A percentile compares a stretch with the other conserved stretches of the same genome.
Conservation (phyloP, 768 basidiomycete genomes). For the Hygrocybe punicea region DNA sequence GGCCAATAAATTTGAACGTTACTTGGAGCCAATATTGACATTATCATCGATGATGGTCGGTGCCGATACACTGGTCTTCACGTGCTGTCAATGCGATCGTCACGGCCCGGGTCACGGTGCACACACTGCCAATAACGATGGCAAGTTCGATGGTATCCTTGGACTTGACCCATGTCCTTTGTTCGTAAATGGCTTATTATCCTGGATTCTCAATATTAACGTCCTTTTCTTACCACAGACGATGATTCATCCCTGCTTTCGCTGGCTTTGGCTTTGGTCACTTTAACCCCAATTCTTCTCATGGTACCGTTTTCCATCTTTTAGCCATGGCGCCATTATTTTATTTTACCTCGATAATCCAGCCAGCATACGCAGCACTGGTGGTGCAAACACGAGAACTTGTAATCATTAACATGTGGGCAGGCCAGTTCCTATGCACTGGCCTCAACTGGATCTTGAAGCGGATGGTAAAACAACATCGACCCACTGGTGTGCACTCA, state of each 20-base stretch:
- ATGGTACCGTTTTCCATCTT: conserved; percentile 46
- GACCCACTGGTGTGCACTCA: conserved; percentile 55
- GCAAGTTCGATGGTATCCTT: conserved; percentile 37
- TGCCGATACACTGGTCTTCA: too few species aligned
- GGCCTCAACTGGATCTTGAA: conserved; percentile 68
- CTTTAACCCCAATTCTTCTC: conserved; percentile 65
- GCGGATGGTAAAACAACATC: conserved; percentile 59
- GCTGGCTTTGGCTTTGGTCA: conserved; percentile 56
- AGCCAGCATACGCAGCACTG: conserved; percentile 79
- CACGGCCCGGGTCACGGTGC: not conserved
- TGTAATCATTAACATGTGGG: conserved; percentile 80
- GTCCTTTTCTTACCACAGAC: conserved; percentile 38
- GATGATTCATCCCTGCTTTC: conserved; percentile 59
- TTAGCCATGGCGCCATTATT: not conserved
- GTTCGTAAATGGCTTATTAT: conserved; percentile 33
- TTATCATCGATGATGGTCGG: too few species aligned
- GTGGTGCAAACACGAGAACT: conserved; percentile 75
- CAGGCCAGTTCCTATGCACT: conserved; percentile 72
- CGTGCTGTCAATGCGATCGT: too few species aligned
- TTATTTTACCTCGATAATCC: conserved; percentile 1
- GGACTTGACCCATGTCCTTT: conserved; percentile 66
- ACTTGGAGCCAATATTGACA: too few species aligned
- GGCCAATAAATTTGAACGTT: too few species aligned
- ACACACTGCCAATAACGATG: too few species aligned
- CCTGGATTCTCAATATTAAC: conserved; percentile 1